Base-by-base conservation (phyloP, 1,139 yeast species). In the Lodderomyces elongisporus region DNA sequence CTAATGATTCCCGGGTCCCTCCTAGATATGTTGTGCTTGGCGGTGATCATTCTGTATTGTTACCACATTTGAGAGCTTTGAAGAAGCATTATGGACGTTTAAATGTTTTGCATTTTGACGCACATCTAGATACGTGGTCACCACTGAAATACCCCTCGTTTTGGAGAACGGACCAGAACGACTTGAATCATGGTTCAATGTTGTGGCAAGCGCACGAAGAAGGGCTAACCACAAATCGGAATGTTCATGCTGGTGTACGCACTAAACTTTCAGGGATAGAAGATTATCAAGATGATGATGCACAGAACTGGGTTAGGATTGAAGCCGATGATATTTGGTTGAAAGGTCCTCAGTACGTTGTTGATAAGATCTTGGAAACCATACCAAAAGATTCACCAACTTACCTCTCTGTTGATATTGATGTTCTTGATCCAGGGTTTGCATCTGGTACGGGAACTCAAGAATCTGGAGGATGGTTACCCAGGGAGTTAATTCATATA, bases 391-490 rank as follows among this genome's bases (percentile, higher is more conserved):
- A 76, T 38, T 63, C 71, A 8, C 87, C 91, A 6, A 81, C 83
- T 1, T 83, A 80, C 48, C 60, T 83, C 27, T 77, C 85, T 9
- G 81, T 83, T 22, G 93, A 83, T 52, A 78, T 83, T 30, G 93
- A 83, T 53, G 85, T 80, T n/a, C 62, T 83, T 43, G 93, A 83
- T 51, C 91, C 91, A 2, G 85, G 82, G 2, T 71, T 78, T 46
- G 85, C 88, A 3, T 82, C 87, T 36, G 93, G 91, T 2, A 83
- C 93, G 1, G 93, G 93, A 7, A 83, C 93, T 3, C 85, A 80
- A 41, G 93, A 83, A 55, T 79, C 82, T 4, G 93, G 93, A 36
- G 93, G 93, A 35, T 74, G 85, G 72, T 61, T 81, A 33, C 81
- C 89, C n/a, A 66, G 93, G 39, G 93, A 83, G 52, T 66, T 83